These are phyloP conservation scores for Rhizoclosmatium globosum DNA, from an alignment of 192 early-diverging fungal species.

Conservation along the genomic window DNA sequence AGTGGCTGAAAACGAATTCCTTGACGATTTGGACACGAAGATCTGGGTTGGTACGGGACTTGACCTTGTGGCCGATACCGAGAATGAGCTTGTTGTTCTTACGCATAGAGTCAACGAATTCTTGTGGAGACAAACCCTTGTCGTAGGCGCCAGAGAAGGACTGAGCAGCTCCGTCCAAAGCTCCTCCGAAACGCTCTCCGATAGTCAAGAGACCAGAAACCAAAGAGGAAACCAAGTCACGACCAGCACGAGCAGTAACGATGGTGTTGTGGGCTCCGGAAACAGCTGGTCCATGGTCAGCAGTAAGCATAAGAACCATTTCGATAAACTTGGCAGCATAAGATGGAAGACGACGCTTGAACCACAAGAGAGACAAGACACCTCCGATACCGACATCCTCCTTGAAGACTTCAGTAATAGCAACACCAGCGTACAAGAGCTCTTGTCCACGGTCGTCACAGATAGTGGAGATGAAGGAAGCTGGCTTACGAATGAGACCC, in stretches of 20 bases:
- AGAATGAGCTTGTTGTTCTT: conserved; percentile 97
- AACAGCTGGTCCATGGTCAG: conserved; percentile 98
- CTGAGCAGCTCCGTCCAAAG: conserved; percentile 95
- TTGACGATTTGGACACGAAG: conserved; percentile 96
- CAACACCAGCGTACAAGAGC: conserved; percentile 97
- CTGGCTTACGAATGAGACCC: conserved; percentile 97
- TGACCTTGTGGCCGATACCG: conserved; percentile 99
- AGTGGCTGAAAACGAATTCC: conserved; percentile 88
- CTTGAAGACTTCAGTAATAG: conserved; percentile 98
- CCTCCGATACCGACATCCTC: conserved; percentile 99
- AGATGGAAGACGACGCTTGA: conserved; percentile 93
- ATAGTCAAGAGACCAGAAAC: conserved; percentile 96
- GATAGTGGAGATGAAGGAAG: conserved; percentile 98
- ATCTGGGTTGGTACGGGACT: conserved; percentile 98
- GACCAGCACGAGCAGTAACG: conserved; percentile 94
- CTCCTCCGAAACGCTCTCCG: conserved; percentile 97
- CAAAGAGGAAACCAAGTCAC: conserved; percentile 95
- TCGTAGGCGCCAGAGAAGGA: conserved; percentile 93
- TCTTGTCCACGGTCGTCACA: conserved; percentile 99
- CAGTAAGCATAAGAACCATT: conserved; percentile 99
- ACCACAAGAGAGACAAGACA: conserved; percentile 96
- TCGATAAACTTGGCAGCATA: conserved; percentile 98
- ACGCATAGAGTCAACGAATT: conserved; percentile 95
- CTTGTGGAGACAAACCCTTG: conserved; percentile 87
- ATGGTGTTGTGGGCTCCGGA: conserved; percentile 79